These are phyloP conservation scores for Tolypocladium pustulatum DNA, from an alignment of 2,329 filamentous ascomycete genomes.

Conservation along the genomic window DNA sequence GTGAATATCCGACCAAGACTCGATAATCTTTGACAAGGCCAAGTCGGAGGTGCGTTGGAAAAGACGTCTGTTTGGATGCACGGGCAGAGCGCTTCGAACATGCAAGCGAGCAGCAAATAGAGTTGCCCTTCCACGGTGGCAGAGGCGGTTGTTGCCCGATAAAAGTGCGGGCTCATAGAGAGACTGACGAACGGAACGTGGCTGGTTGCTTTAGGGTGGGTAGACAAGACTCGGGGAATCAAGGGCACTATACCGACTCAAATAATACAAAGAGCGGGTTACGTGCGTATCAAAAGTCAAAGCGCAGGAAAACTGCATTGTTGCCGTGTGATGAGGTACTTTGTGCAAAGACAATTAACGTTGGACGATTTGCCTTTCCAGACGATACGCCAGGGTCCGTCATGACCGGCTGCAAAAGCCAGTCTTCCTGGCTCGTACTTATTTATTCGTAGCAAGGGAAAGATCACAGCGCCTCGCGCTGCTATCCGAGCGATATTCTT, in stretches of 20 bases:
- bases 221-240: not conserved
- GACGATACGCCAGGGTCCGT: too few relatives aligned
- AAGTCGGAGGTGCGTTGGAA: not conserved
- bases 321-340: too few relatives aligned
- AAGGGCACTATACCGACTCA: not conserved
- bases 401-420: too few relatives aligned
- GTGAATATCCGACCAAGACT: constrained; percentile 3
- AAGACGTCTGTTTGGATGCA: not conserved
- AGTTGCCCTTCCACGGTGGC: not conserved
- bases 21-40: not conserved
- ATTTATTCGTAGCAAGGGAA: too few relatives aligned
- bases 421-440: too few relatives aligned
- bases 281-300: not conserved
- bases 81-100: not conserved
- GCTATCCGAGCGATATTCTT: too few relatives aligned
- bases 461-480: too few relatives aligned
- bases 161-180: not conserved
- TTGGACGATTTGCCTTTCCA: too few relatives aligned
- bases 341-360: too few relatives aligned
- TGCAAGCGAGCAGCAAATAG: not conserved
- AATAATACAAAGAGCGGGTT: not conserved
- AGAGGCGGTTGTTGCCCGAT: not conserved
- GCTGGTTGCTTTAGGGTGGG: not conserved
- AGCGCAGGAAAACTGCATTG: not conserved
- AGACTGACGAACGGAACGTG: not conserved